phyloP scores from a whole-genome alignment of 1,284 basidiomycete species.

The Marasmius tenuissimus region DNA sequence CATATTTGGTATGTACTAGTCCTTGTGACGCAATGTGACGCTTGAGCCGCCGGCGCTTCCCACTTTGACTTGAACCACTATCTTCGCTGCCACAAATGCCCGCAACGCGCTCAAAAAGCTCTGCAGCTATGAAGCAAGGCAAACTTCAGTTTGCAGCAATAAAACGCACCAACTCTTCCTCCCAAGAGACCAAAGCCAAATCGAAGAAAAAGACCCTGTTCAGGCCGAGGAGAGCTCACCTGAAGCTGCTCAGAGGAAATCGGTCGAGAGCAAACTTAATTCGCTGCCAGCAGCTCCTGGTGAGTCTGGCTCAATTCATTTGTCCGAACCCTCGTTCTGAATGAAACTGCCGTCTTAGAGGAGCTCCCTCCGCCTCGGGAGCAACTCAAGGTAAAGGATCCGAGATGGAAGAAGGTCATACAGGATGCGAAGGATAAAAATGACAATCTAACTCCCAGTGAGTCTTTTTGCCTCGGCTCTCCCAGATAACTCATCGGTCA shows the following conservation, averaged over 20 bases:
- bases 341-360: not conserved
- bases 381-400: slow-evolving; percentile 5
- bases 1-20: not conserved
- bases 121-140: slow-evolving; percentile 36
- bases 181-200: slow-evolving; percentile 24
- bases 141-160: slow-evolving; percentile 48
- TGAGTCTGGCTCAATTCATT: not conserved
- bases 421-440: slow-evolving; percentile 6
- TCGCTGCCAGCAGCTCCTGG: not conserved
- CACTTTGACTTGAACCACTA: not conserved
- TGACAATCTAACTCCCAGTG: slow-evolving; percentile 58
- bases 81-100: not conserved
- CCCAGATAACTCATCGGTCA: not conserved
- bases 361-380: not conserved
- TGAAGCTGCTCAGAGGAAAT: slow-evolving; percentile 15
- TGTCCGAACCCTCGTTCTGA: too few species aligned
- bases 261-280: not conserved
- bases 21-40: not conserved
- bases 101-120: not conserved
- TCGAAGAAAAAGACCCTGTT: slow-evolving; percentile 13
- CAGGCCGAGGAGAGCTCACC: not conserved
- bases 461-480: slow-evolving; percentile 25
- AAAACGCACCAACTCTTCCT: slow-evolving; percentile 45
- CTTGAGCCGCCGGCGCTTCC: not conserved
- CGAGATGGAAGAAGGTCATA: slow-evolving; percentile 3